Base-by-base conservation (phyloP, 139 green algal genomes). In the Chlorella sp. region DNA sequence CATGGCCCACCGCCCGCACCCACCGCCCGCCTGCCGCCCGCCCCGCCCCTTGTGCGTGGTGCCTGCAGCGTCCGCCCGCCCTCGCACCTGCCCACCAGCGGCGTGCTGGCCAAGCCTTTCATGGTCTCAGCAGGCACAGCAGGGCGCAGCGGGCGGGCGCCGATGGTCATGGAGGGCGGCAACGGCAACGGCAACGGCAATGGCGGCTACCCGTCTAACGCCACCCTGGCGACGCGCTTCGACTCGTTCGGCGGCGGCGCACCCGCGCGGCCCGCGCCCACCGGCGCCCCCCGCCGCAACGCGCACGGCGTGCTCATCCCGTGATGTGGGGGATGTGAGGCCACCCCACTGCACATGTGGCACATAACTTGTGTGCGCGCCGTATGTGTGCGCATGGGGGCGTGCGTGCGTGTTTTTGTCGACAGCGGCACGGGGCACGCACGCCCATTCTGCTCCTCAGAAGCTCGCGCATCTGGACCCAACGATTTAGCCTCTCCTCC, bases 231-330 rank as follows among this genome's bases (percentile, higher is more conserved):
- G 16, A 4, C 48, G 28, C 61, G 87, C 32, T 90, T 87, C 36
- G 87, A 90, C 39, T 73, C 2, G 24, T 64, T 90, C 37, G 16
- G 34, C 1, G 79, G 79, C 34, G 16, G 36, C 53, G 36, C 24
- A 75, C 30, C 4, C 57, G 76, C 28, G 48, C 28, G 18, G 86
- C 75, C 24, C 75, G 75, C 34, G 48, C 77, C 64, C 30, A 85
- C 87, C 0, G 78, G 76, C 28, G 57, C 24, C 39, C 87, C 87
- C 3, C 78, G 87, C 39, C 87, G 87, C 87, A 90, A 90, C 39
- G 87, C 87, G 28, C 87, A 90, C 64, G 87, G 87, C 32, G 87
- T 90, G 39, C n/a, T 90, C 21, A 42, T 89, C 69, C 85, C 85
- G 3, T 89, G 34, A 88, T 0, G 48, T n/a, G n/a, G n/a, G n/a